Percentiles rank a stretch among this genome's conserved stretches.
These are phyloP conservation scores for Termitomyces sp. DNA, from an alignment of 768 basidiomycete genomes.

Conservation along the genomic window DNA sequence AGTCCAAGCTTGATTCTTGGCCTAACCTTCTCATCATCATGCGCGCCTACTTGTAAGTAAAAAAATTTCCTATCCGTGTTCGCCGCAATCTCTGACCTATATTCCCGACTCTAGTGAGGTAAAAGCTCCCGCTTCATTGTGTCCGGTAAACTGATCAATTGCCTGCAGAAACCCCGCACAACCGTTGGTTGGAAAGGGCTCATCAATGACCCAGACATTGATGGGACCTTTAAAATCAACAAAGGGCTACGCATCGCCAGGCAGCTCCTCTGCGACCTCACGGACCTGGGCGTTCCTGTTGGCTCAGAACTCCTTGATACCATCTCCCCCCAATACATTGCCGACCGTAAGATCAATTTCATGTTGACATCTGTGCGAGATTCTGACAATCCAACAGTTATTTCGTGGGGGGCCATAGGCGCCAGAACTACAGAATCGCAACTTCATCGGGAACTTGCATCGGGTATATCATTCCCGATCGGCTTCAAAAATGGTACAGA, in stretches of 20 bases:
- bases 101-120: constrained; percentile 30
- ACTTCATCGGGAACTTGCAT: constrained; percentile 94
- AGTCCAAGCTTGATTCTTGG: constrained; percentile 61
- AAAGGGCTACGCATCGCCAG: constrained; percentile 89
- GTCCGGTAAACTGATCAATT: constrained; percentile 7
- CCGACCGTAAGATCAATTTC: constrained; percentile 50
- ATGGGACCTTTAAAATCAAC: constrained; percentile 95
- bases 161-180: constrained; percentile 83
- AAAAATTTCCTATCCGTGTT: neutral
- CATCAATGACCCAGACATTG: constrained; percentile 93
- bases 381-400: constrained; percentile 36
- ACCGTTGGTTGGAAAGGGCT: constrained; percentile 98
- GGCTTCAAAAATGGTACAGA: constrained; percentile 99
- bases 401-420: constrained; percentile 95
- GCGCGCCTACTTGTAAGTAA: constrained; percentile 96
- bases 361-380: neutral
- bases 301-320: constrained; percentile 91
- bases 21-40: constrained; percentile 87
- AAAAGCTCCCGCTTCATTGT: neutral
- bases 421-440: constrained; percentile 97
- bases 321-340: constrained; percentile 75
- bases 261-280: constrained; percentile 88
- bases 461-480: constrained; percentile 95
- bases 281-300: constrained; percentile 85
- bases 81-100: neutral